Percentiles rank a stretch among this genome's conserved stretches.
These are phyloP conservation scores for Leccinum huronense DNA, from an alignment of 1,284 basidiomycete genomes.

Conservation along the genomic window DNA sequence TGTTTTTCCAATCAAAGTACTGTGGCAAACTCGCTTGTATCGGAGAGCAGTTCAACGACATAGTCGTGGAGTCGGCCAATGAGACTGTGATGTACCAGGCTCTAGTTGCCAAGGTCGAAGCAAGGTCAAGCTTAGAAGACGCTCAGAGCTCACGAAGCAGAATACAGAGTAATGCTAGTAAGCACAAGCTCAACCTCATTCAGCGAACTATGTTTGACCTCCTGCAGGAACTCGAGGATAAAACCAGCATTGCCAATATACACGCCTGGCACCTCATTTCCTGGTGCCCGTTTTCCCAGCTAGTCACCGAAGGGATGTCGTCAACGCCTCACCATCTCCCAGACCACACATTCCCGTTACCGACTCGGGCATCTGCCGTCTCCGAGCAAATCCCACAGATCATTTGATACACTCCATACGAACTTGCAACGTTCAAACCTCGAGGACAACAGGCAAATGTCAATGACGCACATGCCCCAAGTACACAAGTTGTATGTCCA, in stretches of 20 bases:
- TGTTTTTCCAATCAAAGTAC: slow-evolving; percentile 52
- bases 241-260: slow-evolving; percentile 11
- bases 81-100: slow-evolving; percentile 28
- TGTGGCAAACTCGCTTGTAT: slow-evolving; percentile 73
- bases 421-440: slow-evolving; percentile 2
- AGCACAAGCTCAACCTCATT: slow-evolving; percentile 40
- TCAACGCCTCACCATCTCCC: slow-evolving; percentile 14
- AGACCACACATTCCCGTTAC: slow-evolving; percentile 3
- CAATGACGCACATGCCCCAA: slow-evolving; percentile 28
- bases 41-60: slow-evolving; percentile 36
- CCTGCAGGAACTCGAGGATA: slow-evolving; percentile 41
- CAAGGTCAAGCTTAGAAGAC: slow-evolving; percentile 4
- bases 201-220: slow-evolving; percentile 41
- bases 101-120: slow-evolving; percentile 37
- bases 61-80: slow-evolving; percentile 27
- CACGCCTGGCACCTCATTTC: background rate
- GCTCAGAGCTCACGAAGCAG: slow-evolving; percentile 9
- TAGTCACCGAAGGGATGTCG: slow-evolving; percentile 21
- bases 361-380: slow-evolving; percentile 8
- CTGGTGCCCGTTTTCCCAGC: slow-evolving; percentile 16
- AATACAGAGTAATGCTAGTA: slow-evolving; percentile 28
- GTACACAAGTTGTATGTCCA: slow-evolving; percentile 32
- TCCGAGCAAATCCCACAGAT: slow-evolving; percentile 10
- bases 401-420: slow-evolving; percentile 9
- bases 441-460: slow-evolving; percentile 29